Evolutionary conservation across 2,329 filamentous ascomycete species (phyloP).

Genomic region (Xylariomycetidae sp.): DNA sequence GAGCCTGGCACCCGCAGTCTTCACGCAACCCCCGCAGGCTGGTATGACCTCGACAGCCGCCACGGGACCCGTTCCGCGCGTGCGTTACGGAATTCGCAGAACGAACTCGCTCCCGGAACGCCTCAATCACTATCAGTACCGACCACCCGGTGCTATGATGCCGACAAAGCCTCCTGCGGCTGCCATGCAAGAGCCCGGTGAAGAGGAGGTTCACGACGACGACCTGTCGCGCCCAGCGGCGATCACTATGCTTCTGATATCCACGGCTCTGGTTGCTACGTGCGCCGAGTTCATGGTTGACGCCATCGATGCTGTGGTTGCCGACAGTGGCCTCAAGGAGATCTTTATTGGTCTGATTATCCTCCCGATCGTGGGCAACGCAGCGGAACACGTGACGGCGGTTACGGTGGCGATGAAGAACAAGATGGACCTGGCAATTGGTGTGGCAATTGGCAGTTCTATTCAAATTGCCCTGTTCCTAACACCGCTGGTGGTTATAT

Average conservation of each 20-base stretch:
- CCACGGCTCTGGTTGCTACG: conserved; percentile 59
- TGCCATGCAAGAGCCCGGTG: conserved; percentile 24
- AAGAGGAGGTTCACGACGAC: conserved; percentile 33
- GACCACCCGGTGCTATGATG: conserved; percentile 44
- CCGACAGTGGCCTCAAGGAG: conserved; percentile 50
- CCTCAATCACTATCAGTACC: conserved; percentile 42
- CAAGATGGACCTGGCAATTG: conserved; percentile 71
- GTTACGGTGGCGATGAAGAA: conserved; percentile 67
- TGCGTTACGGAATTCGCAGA: conserved; percentile 61
- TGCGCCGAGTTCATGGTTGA: conserved; percentile 67
- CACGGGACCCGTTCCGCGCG: conserved; percentile 45
- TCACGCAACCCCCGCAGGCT: conserved; percentile 41
- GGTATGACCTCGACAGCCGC: conserved; percentile 22
- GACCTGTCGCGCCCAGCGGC: conserved; percentile 51
- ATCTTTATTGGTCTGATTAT: conserved; percentile 68
- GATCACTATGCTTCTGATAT: conserved; percentile 55
- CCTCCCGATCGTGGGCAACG: conserved; percentile 67
- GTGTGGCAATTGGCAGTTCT: conserved; percentile 63
- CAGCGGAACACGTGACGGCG: conserved; percentile 67
- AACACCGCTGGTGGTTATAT: conserved; percentile 62
- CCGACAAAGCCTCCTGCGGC: conserved; percentile 39
- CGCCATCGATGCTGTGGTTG: conserved; percentile 59
- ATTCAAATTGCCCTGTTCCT: conserved; percentile 70
- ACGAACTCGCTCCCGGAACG: conserved; percentile 70
- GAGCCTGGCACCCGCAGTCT: conserved; percentile 66